Evolutionary conservation across 345 rosid genomes (phyloP), one percentile per base, ranked within the genome.

Genomic region (Salix koriyanagi): DNA sequence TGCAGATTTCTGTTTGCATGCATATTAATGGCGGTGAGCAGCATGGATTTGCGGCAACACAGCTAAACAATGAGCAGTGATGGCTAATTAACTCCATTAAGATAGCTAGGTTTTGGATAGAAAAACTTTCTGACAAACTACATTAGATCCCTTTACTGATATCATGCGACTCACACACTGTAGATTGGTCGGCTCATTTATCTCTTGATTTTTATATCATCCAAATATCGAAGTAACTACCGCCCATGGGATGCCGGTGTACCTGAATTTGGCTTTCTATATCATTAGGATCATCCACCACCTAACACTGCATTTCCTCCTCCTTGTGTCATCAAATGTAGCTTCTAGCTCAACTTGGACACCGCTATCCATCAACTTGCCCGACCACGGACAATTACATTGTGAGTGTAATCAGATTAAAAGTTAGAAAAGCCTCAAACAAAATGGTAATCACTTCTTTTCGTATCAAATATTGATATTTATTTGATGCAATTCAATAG

Each of bases 241-340:
- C 34, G 69, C 5, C 18, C 74, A 76, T 76, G 79, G 74, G 79
- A 69, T 69, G 56, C 25, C 48, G 67, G 12, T 26, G 77, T 65
- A 5, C 62, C 69, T 44, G 62, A 60, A 77, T 77, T 70, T 70
- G 70, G 62, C 54, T 15, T 15, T 58, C 10, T 65, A 61, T 48
- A 15, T 75, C 32, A 26, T 30, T 7, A 36, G 71, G 42, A 50
- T 7, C 37, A 56, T 69, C 79, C 39, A 6, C 67, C 34, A 39
- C 52, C 67, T 32, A 50, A 11, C 46, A 21, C n/a, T 32, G 71
- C 52, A 8, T n/a, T 46, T 65, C 62, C 44, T 19, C 8, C 58
- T 76, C 13, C 9, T 28, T 42, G 42, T 70, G 65, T 71, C 80
- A 65, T 77, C 70, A 30, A 70, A 1, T 62, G 12, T 28, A 48